These are phyloP conservation scores for Chaetoceros tenuissimus DNA, from an alignment of 108 stramenopile species.

Conservation along the genomic window DNA sequence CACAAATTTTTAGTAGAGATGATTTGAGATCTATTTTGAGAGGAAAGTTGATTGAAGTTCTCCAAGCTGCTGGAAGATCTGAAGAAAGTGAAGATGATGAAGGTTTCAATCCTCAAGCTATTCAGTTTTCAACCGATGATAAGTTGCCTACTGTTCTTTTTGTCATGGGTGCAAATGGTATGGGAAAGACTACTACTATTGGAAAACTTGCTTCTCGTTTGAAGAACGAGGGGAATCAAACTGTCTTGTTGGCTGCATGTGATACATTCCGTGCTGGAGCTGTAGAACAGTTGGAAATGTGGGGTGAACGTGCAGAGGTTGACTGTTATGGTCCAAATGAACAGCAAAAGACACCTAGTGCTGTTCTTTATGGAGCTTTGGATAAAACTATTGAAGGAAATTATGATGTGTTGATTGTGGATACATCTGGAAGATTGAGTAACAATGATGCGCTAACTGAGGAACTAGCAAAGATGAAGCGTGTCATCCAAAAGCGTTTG, in stretches of 20 bases:
- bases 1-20: constrained; percentile 37
- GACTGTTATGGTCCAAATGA: constrained; percentile 75
- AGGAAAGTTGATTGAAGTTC: constrained; percentile 66
- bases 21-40: constrained; percentile 72
- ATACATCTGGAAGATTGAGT: constrained; percentile 85
- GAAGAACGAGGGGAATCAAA: constrained; percentile 65
- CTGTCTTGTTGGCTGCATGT: constrained; percentile 84
- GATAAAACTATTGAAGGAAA: constrained; percentile 68
- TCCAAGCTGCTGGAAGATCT: constrained; percentile 21
- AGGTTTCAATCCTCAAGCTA: constrained; percentile 23
- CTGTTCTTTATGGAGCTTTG: constrained; percentile 64
- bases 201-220: constrained; percentile 91
- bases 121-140: constrained; percentile 34
- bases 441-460: constrained; percentile 87
- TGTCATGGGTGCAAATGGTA: constrained; percentile 82
- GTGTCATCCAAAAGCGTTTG: constrained; percentile 73
- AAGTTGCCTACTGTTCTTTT: constrained; percentile 62
- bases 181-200: constrained; percentile 95
- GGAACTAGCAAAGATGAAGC: constrained; percentile 86
- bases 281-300: constrained; percentile 87
- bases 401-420: constrained; percentile 86
- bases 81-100: background rate
- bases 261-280: constrained; percentile 96
- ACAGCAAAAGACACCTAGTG: constrained; percentile 31
- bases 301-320: constrained; percentile 80